These are phyloP conservation scores for Cryphonectria japonica DNA, from an alignment of 2,329 filamentous ascomycete species.

Conservation along the genomic window DNA sequence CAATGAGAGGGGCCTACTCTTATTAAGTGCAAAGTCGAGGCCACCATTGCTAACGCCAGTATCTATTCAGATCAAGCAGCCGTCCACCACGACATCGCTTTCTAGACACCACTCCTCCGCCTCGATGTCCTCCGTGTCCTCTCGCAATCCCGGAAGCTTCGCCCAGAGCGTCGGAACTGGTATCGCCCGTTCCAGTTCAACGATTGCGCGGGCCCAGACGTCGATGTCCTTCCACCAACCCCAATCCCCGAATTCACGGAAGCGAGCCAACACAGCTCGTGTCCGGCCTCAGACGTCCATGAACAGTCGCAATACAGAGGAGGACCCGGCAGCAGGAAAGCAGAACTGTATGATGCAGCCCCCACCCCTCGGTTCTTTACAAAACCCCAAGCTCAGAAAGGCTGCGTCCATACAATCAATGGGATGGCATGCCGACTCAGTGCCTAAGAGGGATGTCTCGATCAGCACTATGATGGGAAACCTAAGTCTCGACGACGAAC, in stretches of 20 bases:
- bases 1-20: background rate
- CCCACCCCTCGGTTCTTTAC: slow-evolving; percentile 27
- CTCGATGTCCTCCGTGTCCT: slow-evolving; percentile 45
- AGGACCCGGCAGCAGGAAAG: slow-evolving; percentile 33
- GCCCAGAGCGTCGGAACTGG: slow-evolving; percentile 61
- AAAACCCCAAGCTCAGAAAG: slow-evolving; percentile 34
- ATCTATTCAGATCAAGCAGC: slow-evolving; percentile 42
- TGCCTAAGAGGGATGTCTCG: slow-evolving; percentile 40
- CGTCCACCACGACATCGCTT: slow-evolving; percentile 37
- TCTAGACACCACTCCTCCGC: slow-evolving; percentile 45
- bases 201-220: slow-evolving; percentile 53
- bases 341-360: slow-evolving; percentile 46
- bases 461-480: slow-evolving; percentile 39
- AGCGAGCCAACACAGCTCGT: slow-evolving; percentile 42
- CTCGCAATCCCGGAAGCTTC: slow-evolving; percentile 49
- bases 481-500: slow-evolving; percentile 45
- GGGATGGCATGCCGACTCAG: slow-evolving; percentile 21
- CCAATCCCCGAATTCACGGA: slow-evolving; percentile 52
- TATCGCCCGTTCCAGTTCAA: slow-evolving; percentile 48
- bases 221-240: slow-evolving; percentile 53
- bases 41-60: slow-evolving; percentile 12
- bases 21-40: background rate
- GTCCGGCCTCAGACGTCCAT: slow-evolving; percentile 47
- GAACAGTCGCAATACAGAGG: slow-evolving; percentile 39
- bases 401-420: slow-evolving; percentile 35